A percentile compares a stretch with the other conserved stretches of the same genome.
phyloP scores from a whole-genome alignment of 106 monocot genomes.

The Chionographis japonica region DNA sequence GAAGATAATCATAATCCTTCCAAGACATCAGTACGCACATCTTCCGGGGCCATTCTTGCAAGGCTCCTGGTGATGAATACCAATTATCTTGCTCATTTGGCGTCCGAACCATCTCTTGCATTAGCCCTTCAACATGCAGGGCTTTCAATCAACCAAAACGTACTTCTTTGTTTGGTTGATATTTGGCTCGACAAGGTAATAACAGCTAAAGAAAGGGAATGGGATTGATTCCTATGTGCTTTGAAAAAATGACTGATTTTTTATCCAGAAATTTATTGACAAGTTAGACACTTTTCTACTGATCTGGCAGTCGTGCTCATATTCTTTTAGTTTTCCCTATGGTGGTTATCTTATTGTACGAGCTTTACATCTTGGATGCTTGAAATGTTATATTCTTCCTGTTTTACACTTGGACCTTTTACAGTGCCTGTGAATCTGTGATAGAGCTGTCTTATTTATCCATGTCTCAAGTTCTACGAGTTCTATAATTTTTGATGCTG shows the following conservation, averaged over 20 bases:
- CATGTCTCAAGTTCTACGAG: no score
- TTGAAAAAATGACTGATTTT: not conserved
- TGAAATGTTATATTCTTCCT: no score
- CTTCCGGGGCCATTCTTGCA: constrained; percentile 80
- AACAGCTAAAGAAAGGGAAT: not conserved
- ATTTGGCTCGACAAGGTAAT: constrained; percentile 92
- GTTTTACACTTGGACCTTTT: no score
- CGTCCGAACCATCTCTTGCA: constrained; percentile 63
- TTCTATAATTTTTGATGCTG: no score
- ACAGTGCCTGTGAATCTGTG: no score
- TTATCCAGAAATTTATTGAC: not conserved
- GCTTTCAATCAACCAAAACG: constrained; percentile 58
- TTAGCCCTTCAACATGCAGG: constrained; percentile 65
- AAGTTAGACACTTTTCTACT: no score
- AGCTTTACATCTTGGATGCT: no score
- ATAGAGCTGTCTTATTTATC: no score
- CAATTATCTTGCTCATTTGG: constrained; percentile 72
- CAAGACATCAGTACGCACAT: constrained; percentile 58
- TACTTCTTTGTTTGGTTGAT: constrained; percentile 85
- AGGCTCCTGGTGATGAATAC: constrained; percentile 88
- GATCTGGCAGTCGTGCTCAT: no score
- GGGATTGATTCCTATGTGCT: not conserved
- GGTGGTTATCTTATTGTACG: no score
- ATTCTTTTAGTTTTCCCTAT: no score
- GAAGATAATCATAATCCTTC: constrained; percentile 72